phyloP scores from a whole-genome alignment of 441 rosid genomes.

The Euphorbia schlechtendalii region DNA sequence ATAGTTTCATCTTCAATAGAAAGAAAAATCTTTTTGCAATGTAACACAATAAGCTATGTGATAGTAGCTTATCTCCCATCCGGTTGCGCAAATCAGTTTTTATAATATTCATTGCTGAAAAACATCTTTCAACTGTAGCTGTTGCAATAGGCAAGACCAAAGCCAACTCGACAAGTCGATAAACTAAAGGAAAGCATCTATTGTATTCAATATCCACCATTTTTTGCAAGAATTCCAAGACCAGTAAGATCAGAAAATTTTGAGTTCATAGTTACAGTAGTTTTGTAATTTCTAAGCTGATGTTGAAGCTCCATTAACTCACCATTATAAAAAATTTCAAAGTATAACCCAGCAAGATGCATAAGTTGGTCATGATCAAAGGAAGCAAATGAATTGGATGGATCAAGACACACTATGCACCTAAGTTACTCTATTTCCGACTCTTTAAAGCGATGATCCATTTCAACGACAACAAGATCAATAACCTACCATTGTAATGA shows the following conservation, averaged over 20 bases:
- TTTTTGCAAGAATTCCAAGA: background rate
- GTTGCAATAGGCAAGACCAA: background rate
- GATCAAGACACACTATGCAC: too few species aligned
- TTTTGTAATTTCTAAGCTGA: too few species aligned
- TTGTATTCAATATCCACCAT: background rate
- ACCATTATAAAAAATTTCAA: background rate
- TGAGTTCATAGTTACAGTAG: too few species aligned
- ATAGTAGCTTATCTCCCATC: background rate
- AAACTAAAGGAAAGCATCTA: too few species aligned
- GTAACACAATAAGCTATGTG: background rate
- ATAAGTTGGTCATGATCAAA: background rate
- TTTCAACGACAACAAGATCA: too few species aligned
- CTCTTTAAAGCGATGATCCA: too few species aligned
- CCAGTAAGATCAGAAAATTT: too few species aligned
- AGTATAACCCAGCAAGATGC: background rate
- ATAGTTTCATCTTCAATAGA: background rate
- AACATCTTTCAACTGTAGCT: background rate
- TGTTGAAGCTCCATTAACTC: background rate
- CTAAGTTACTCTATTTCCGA: too few species aligned
- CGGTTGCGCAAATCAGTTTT: background rate
- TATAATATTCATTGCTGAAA: background rate
- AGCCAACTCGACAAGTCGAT: background rate
- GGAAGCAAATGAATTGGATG: background rate
- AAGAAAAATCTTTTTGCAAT: background rate
- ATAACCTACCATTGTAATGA: background rate